A percentile compares a stretch with the other conserved stretches of the same genome.
phyloP scores from a whole-genome alignment of 148 eudicot species.

The Limonium bicolor region DNA sequence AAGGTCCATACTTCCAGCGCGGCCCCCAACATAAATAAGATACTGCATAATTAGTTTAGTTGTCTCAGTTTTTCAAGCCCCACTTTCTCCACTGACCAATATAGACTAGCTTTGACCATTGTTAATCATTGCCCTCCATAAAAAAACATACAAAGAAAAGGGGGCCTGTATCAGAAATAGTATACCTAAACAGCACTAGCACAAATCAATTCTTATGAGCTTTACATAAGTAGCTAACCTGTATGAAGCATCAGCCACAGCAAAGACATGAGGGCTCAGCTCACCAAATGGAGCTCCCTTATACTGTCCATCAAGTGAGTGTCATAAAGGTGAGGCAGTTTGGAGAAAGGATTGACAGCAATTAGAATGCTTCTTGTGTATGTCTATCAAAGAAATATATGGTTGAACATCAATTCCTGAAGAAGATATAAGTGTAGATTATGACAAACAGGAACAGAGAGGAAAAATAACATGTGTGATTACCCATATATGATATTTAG shows the following conservation, averaged over 20 bases:
- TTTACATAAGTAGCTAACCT: slow-evolving; percentile 38
- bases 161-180: background rate
- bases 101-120: slow-evolving; percentile 78
- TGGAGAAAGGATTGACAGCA: slow-evolving; percentile 96
- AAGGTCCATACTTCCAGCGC: slow-evolving; percentile 66
- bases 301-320: slow-evolving; percentile 97
- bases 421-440: no score
- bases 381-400: slow-evolving; percentile 54
- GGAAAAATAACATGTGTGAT: no score
- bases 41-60: slow-evolving; percentile 96
- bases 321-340: slow-evolving; percentile 92
- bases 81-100: slow-evolving; percentile 99
- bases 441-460: no score
- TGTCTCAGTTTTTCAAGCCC: slow-evolving; percentile 98
- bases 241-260: slow-evolving; percentile 95
- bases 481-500: no score
- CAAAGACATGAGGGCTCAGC: slow-evolving; percentile 98
- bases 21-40: slow-evolving; percentile 96
- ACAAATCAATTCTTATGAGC: background rate
- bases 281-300: slow-evolving; percentile 98
- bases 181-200: background rate
- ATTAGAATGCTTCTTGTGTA: slow-evolving; percentile 97
- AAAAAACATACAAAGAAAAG: slow-evolving; percentile 3
- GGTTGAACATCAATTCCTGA: no score
- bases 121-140: slow-evolving; percentile 76